Conservation (phyloP, 768 basidiomycete genomes). For the Hebeloma cylindrosporum region DNA sequence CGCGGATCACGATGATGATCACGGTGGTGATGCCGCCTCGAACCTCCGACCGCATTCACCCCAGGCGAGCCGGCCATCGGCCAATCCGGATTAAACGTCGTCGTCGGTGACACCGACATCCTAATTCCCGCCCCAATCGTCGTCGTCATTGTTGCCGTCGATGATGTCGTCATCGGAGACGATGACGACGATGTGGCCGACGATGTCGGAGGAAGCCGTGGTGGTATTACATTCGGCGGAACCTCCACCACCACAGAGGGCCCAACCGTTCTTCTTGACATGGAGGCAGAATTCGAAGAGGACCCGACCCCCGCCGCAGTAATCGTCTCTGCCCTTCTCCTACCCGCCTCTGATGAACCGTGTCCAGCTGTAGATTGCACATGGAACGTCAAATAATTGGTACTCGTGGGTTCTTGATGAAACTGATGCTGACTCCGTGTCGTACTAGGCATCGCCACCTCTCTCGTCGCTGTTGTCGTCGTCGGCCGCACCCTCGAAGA, state of each 20-base stretch:
- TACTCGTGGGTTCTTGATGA: constrained; percentile 19
- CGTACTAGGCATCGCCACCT: not conserved
- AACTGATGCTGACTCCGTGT: not conserved
- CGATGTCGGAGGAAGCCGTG: no score
- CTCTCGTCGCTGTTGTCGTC: not conserved
- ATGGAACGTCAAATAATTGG: constrained; percentile 21
- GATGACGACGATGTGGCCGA: no score
- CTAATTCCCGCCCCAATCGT: no score
- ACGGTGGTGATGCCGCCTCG: no score
- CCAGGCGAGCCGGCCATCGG: no score
- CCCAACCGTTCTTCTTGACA: not conserved
- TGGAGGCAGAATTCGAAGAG: not conserved
- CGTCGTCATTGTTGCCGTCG: no score
- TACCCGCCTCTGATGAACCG: constrained; percentile 5
- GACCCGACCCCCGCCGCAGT: constrained; percentile 8
- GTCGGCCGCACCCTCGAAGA: constrained; percentile 6
- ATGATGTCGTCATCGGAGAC: no score
- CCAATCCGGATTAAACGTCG: no score
- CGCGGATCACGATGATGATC: no score
- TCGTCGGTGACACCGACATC: no score
- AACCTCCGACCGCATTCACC: no score
- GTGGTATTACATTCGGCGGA: no score
- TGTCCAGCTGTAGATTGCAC: constrained; percentile 12
- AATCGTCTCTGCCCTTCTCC: constrained; percentile 22
- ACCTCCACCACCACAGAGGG: not conserved